These are phyloP conservation scores for Aurantiochytrium sp. DNA, from an alignment of 108 stramenopile species.

Conservation along the genomic window DNA sequence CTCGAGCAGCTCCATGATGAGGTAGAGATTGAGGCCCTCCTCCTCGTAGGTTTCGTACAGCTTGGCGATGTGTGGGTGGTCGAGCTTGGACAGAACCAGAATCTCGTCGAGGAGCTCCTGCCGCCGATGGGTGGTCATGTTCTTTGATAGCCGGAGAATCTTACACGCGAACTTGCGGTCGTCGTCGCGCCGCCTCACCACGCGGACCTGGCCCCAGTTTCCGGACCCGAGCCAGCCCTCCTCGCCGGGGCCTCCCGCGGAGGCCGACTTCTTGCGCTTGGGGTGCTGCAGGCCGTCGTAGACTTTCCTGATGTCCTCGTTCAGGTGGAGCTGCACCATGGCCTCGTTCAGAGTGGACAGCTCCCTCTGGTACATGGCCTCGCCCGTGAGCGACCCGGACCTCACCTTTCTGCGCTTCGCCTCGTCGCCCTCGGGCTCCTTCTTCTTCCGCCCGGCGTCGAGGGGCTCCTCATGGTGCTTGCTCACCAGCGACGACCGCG, in stretches of 20 bases:
- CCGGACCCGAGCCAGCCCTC: constrained; percentile 20
- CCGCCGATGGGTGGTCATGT: not conserved
- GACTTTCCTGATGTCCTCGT: constrained; percentile 9
- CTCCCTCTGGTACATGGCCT: constrained; percentile 5
- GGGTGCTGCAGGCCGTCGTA: constrained; percentile 13
- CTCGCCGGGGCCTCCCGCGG: not conserved
- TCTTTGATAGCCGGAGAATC: not conserved
- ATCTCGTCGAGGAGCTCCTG: constrained; percentile 25
- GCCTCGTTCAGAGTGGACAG: constrained; percentile 9
- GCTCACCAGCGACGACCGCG: too few species aligned
- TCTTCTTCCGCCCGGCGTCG: too few species aligned
- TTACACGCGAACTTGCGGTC: constrained; percentile 9
- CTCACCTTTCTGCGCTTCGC: not conserved
- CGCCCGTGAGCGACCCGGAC: constrained; percentile 6
- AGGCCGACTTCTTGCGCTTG: not conserved
- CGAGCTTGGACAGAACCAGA: constrained; percentile 6
- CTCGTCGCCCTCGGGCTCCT: not conserved
- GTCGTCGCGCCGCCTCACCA: not conserved
- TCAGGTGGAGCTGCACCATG: constrained; percentile 6
- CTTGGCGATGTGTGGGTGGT: constrained; percentile 42
- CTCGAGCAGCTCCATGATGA: constrained; percentile 82
- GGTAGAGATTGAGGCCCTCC: constrained; percentile 56
- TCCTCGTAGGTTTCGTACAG: constrained; percentile 56
- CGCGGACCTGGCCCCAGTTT: constrained; percentile 19
- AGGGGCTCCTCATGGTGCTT: too few species aligned